A percentile compares a stretch with the other conserved stretches of the same genome.
phyloP scores from a whole-genome alignment of 257 asterid genomes.

The Lavandula angustifolia region DNA sequence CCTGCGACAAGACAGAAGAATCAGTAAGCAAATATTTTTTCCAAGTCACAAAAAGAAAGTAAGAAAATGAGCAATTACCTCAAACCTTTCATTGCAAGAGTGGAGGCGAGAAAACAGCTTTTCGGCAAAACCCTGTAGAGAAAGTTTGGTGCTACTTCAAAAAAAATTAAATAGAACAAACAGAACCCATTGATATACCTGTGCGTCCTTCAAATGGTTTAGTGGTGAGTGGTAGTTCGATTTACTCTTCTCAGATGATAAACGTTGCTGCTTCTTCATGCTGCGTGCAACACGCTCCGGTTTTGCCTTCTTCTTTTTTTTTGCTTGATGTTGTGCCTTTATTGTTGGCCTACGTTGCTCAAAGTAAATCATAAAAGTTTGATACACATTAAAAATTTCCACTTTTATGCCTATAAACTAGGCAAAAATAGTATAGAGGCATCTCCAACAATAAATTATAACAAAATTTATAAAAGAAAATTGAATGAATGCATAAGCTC shows the following conservation, averaged over 20 bases:
- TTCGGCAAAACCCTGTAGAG: slow-evolving; percentile 79
- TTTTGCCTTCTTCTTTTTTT: slow-evolving; percentile 97
- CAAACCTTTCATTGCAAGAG: slow-evolving; percentile 66
- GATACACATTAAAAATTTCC: neutral
- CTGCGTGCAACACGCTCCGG: slow-evolving; percentile 84
- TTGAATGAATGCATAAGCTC: slow-evolving; percentile 21
- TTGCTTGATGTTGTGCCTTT: slow-evolving; percentile 93
- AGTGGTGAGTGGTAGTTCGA: slow-evolving; percentile 77
- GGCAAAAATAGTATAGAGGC: slow-evolving; percentile 8
- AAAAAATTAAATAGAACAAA: slow-evolving; percentile 24
- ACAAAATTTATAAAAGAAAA: neutral
- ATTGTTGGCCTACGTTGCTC: slow-evolving; percentile 64
- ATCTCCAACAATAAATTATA: slow-evolving; percentile 23
- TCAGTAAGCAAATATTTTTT: slow-evolving; percentile 2
- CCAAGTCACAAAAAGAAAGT: neutral
- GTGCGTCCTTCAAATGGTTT: slow-evolving; percentile 90
- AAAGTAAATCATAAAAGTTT: slow-evolving; percentile 18
- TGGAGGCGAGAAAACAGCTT: slow-evolving; percentile 87
- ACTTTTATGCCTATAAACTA: slow-evolving; percentile 5
- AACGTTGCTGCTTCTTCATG: slow-evolving; percentile 92
- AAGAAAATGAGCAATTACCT: slow-evolving; percentile 50
- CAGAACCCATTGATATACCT: slow-evolving; percentile 46
- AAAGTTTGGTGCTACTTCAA: slow-evolving; percentile 24
- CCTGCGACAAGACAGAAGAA: slow-evolving; percentile 44
- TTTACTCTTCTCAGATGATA: slow-evolving; percentile 56